Evolutionary conservation across 331 rosid species (phyloP).

Genomic region (Rosa hybrid): DNA sequence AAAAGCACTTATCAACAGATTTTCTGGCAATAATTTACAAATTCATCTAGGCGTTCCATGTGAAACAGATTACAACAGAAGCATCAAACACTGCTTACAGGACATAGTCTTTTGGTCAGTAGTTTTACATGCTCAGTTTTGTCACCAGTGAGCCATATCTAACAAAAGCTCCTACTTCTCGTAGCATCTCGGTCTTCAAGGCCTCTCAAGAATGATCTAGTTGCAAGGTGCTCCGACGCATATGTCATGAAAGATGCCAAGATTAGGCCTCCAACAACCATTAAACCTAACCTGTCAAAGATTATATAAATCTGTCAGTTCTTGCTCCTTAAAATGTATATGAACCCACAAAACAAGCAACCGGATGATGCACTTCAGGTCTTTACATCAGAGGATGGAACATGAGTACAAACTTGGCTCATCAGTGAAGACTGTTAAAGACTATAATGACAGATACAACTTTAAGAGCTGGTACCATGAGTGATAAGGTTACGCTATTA

Average conservation of each 20-base stretch:
- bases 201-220: slow-evolving; percentile 77
- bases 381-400: background rate
- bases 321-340: background rate
- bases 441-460: background rate
- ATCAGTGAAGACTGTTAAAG: background rate
- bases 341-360: background rate
- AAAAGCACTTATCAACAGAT: background rate
- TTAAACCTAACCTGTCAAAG: slow-evolving; percentile 78
- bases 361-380: background rate
- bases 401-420: background rate
- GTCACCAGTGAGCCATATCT: slow-evolving; percentile 37
- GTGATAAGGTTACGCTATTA: background rate
- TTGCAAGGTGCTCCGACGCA: slow-evolving; percentile 89
- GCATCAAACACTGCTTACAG: slow-evolving; percentile 13
- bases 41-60: background rate
- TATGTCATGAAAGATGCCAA: slow-evolving; percentile 95
- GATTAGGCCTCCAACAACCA: slow-evolving; percentile 82
- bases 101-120: background rate
- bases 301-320: background rate
- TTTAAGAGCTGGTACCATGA: background rate
- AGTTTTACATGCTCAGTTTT: slow-evolving; percentile 27
- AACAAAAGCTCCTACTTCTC: slow-evolving; percentile 52
- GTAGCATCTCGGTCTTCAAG: slow-evolving; percentile 61
- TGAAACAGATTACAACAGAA: slow-evolving; percentile 26
- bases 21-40: slow-evolving; percentile 31